Evolutionary conservation across 1,284 basidiomycete species (phyloP).

Genomic region (Leccinum griseonigrum): DNA sequence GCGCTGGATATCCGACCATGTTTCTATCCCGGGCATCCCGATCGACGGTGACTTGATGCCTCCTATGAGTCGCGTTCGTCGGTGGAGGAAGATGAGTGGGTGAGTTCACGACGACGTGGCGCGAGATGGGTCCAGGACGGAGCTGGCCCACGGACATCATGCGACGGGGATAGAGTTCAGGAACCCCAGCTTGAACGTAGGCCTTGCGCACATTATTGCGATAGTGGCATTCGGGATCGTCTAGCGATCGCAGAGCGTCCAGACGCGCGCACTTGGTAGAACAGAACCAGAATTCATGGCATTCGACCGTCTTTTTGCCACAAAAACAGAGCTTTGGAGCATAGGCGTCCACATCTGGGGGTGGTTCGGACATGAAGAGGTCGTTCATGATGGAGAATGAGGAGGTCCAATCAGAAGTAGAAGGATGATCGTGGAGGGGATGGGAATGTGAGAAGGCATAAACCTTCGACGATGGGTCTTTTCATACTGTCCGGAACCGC

Average conservation of each 20-base stretch:
- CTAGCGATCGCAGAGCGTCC: conserved; percentile 28
- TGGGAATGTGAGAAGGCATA: background rate
- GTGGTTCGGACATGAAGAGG: conserved; percentile 5
- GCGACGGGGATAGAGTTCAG: too few species aligned
- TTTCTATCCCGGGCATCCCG: background rate
- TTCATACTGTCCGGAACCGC: conserved; percentile 11
- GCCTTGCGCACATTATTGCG: conserved; percentile 21
- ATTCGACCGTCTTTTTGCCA: conserved; percentile 18
- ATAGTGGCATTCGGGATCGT: conserved; percentile 16
- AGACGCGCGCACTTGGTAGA: conserved; percentile 21
- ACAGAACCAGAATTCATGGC: conserved; percentile 14
- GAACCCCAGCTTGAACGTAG: conserved; percentile 4
- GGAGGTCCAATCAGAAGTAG: too few species aligned
- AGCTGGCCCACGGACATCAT: conserved; percentile 12
- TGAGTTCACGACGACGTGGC: background rate
- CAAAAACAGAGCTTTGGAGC: conserved; percentile 23
- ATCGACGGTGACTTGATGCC: background rate
- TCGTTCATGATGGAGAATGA: background rate
- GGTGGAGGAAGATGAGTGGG: background rate
- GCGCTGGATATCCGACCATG: conserved; percentile 10
- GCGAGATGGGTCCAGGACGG: background rate
- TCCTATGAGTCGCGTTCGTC: background rate
- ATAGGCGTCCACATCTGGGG: conserved; percentile 12
- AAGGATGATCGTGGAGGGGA: background rate
- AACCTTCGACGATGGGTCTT: background rate